Base-by-base conservation (phyloP, 495 filamentous ascomycete genomes). In the Penicillium malachiteum region DNA sequence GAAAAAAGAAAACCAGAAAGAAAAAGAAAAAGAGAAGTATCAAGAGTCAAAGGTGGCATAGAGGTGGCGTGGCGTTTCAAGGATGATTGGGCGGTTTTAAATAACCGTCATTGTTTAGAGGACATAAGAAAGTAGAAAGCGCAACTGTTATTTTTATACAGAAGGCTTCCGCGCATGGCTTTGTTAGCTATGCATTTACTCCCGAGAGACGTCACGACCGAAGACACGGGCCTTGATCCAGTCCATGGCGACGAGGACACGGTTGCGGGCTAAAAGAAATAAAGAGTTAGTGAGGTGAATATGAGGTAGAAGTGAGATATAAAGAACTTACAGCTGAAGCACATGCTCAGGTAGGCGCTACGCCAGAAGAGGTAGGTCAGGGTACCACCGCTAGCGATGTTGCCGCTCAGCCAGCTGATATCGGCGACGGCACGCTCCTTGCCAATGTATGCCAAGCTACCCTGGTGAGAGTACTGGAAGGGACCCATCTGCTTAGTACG, bases 271-370 rank as follows among this genome's bases (percentile, higher is more conserved):
- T 91, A 59, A 40, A 45, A 12, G 42, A 46, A 56, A 26, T 26
- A 4, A 26, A 26, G 4, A 52, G 46, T 49, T 46, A 46, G 63
- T 68, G 2, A 26, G 4, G 21, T 26, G 21, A 66, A 57, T 30
- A 56, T 44, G 13, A 32, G 42, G 14, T 34, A 10, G n/a, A 11
- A 42, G 11, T 14, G 13, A 10, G 14, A 30, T n/a, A 41, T 12
- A 56, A 16, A 33, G 21, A 64, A 87, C 88, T 81, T 82, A 91
- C 90, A 90, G 83, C 92, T 96, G 72, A 97, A 99, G 84, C 92
- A 97, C 94, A 99, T 99, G 83, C 88, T 95, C 73, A 99, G 78
- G 73, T 99, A 99, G 48, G 94, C 95, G 69, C 87, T 91, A 71
- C 90, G 82, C 94, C 94, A 98, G 84, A 98, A 97, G 62, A 97